Evolutionary conservation across 192 early-diverging fungal species (phyloP), one percentile per base, ranked within the genome.

Genomic region (Nowakowskiella sp.): DNA sequence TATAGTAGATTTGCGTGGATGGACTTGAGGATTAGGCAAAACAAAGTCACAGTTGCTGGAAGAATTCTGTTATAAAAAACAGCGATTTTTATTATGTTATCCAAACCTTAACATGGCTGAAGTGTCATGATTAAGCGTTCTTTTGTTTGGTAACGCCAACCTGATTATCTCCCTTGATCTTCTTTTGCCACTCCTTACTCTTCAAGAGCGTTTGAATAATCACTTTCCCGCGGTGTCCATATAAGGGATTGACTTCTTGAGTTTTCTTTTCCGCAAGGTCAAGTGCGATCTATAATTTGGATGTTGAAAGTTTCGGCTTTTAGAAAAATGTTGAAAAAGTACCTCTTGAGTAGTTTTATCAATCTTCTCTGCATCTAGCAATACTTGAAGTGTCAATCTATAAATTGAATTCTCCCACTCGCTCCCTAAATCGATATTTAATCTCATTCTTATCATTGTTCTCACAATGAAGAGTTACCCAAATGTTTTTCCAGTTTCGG

Each of bases 1-100:
- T 51, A 92, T 93, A 49, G 84, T 96, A 1, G 89, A 77, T 53
- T 83, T 76, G 54, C 84, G 86, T 28, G 77, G 73, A 63, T 94
- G 86, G 48, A 80, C 76, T 43, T 63, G 69, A 6, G 86, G 82
- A 31, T 59, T 53, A 0, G 83, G 78, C 47, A 76, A 84, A 26
- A 94, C 72, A 70, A 88, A 90, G 55, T 75, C 76, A 44, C n/a
- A n/a, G n/a, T n/a, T n/a, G n/a, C n/a, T n/a, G n/a, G n/a, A n/a
- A n/a, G n/a, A n/a, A n/a, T n/a, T n/a, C n/a, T n/a, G n/a, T n/a
- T n/a, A n/a, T n/a, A n/a, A n/a, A n/a, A n/a, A n/a, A n/a, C n/a
- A n/a, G n/a, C n/a, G n/a, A n/a, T n/a, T n/a, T n/a, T n/a, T n/a
- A n/a, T n/a, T n/a, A n/a, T n/a, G n/a, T n/a, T n/a, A n/a, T n/a